Conservation (phyloP, 768 basidiomycete genomes). For the Lactarius akahatsu region DNA sequence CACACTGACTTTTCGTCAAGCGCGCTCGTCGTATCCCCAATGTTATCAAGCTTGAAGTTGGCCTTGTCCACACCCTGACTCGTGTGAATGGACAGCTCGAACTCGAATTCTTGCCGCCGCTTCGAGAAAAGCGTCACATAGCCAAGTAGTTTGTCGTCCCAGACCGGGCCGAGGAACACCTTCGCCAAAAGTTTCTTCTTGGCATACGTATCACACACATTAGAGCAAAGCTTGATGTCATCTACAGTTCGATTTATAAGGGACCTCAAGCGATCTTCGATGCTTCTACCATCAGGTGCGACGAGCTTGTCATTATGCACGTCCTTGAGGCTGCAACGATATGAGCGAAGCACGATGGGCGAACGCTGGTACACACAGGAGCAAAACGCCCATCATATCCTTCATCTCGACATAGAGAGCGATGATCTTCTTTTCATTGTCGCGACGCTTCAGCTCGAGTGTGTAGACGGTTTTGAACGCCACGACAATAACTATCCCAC, state of each 20-base stretch:
- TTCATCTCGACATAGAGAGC: constrained; percentile 51
- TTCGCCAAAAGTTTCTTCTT: constrained; percentile 36
- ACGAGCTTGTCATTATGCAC: constrained; percentile 35
- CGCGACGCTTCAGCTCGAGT: constrained; percentile 48
- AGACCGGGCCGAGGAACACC: constrained; percentile 33
- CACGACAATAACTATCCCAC: constrained; percentile 42
- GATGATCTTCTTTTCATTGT: constrained; percentile 51
- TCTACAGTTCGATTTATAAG: constrained; percentile 34
- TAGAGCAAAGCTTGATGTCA: constrained; percentile 38
- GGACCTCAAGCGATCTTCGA: constrained; percentile 38
- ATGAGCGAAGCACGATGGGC: neutral
- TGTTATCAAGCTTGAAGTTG: constrained; percentile 23
- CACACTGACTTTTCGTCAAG: constrained; percentile 28
- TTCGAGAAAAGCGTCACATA: constrained; percentile 33
- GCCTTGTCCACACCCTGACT: constrained; percentile 24
- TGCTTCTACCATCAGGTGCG: constrained; percentile 37
- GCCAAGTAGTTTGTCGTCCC: constrained; percentile 34
- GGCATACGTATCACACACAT: constrained; percentile 36
- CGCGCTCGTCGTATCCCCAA: constrained; percentile 14
- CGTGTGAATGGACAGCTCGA: constrained; percentile 35
- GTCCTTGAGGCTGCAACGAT: constrained; percentile 34
- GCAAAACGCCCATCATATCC: constrained; percentile 42
- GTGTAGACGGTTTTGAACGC: constrained; percentile 52
- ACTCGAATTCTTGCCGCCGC: constrained; percentile 33
- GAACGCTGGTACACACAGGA: constrained; percentile 8